Conservation (phyloP, 225 moss, liverwort and hornwort species). For the Pseudisothecium myosuroides region DNA sequence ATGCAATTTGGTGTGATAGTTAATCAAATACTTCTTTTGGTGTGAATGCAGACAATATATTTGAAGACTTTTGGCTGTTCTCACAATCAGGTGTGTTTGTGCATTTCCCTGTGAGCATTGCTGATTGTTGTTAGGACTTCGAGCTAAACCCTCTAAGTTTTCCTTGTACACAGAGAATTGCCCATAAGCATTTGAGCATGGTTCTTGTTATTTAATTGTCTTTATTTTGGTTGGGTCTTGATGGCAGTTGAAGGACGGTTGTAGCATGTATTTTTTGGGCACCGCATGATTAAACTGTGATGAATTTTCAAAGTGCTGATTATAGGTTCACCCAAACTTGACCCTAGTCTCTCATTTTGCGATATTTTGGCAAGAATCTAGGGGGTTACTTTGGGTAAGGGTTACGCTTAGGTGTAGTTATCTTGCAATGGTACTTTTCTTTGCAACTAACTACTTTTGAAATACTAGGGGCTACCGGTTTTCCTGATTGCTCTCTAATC, state of each 20-base stretch:
- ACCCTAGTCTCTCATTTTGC: background rate
- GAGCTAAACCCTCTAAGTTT: background rate
- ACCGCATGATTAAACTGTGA: background rate
- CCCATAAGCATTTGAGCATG: background rate
- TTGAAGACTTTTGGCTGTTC: constrained; percentile 87
- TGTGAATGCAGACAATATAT: constrained; percentile 56
- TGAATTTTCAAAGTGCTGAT: background rate
- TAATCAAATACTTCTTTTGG: background rate
- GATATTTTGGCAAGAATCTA: background rate
- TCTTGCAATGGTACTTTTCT: background rate
- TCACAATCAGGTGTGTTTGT: constrained; percentile 66
- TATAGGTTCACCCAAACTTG: background rate
- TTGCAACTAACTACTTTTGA: background rate
- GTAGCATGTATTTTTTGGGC: background rate
- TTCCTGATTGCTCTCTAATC: background rate
- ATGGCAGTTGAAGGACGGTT: background rate
- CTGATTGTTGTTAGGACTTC: background rate
- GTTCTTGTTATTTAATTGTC: background rate
- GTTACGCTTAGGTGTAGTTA: background rate
- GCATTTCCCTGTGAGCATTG: background rate
- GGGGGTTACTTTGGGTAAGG: background rate
- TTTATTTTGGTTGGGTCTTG: background rate
- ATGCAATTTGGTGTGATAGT: background rate
- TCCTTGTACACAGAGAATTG: background rate
- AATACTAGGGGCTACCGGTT: background rate